Evolutionary conservation across 2,329 filamentous ascomycete species (phyloP).

Genomic region (Hypoxylon sp.): DNA sequence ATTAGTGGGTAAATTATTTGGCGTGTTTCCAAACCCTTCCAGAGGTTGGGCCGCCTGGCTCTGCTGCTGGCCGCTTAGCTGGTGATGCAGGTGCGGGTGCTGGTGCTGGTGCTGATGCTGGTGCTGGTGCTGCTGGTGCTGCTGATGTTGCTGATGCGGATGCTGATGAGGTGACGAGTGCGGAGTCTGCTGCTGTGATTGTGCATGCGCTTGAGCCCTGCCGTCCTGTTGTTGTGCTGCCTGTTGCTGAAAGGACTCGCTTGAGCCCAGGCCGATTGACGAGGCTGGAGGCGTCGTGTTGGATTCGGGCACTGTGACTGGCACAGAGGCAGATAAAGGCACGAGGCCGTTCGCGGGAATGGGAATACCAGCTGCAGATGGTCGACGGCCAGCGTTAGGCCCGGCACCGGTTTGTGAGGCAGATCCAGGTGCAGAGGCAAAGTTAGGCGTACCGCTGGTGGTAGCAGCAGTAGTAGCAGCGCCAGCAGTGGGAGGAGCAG

Average conservation of each 20-base stretch:
- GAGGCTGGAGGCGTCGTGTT: slow-evolving; percentile 54
- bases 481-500: slow-evolving; percentile 16
- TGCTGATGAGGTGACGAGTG: slow-evolving; percentile 30
- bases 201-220: slow-evolving; percentile 28
- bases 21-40: slow-evolving; percentile 40
- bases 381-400: slow-evolving; percentile 37
- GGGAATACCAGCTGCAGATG: slow-evolving; percentile 38
- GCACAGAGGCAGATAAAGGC: slow-evolving; percentile 11
- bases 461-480: slow-evolving; percentile 30
- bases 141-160: slow-evolving; percentile 39
- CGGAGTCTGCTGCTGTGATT: slow-evolving; percentile 39
- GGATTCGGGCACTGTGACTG: slow-evolving; percentile 28
- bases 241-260: slow-evolving; percentile 55
- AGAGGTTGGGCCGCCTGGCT: slow-evolving; percentile 41
- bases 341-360: slow-evolving; percentile 18
- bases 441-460: slow-evolving; percentile 20
- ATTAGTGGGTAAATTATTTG: slow-evolving; percentile 41
- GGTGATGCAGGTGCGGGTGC: slow-evolving; percentile 43
- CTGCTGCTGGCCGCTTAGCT: slow-evolving; percentile 41
- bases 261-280: slow-evolving; percentile 56
- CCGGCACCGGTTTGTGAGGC: too few species aligned
- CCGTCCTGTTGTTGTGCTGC: slow-evolving; percentile 38
- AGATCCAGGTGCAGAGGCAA: slow-evolving; percentile 25
- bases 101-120: slow-evolving; percentile 41
- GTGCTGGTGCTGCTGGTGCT: slow-evolving; percentile 43